Base-by-base conservation (phyloP, 306 rosid genomes). In the Rubus parviflorus region DNA sequence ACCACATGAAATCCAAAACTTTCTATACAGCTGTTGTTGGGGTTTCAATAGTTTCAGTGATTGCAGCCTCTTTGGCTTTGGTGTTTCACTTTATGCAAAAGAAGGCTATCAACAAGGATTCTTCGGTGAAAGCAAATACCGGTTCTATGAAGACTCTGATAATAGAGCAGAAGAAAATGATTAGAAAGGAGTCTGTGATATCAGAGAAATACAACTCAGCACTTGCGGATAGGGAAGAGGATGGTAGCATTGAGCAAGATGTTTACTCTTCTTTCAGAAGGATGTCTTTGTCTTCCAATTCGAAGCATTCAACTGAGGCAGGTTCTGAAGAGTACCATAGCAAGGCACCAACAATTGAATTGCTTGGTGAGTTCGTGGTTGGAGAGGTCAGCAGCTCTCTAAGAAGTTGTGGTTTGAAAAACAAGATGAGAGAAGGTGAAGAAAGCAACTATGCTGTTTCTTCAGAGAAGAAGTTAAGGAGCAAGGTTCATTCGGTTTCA, bases 321-420 rank as follows among this genome's bases (percentile, higher is more conserved):
- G 70, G 10, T 80, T 58, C 49, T 19, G 66, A 77, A 51, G 83
- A 54, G 7, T 37, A 53, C 40, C 68, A 73, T 14, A 75, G 79
- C 68, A 61, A 40, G 51, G 86, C 78, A 14, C 88, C 85, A 42
- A 53, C 79, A 47, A 75, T 85, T 49, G 77, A 75, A 74, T 77
- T 85, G 30, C 90, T 85, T 7, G 75, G 85, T 7, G 88, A 87
- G 87, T 74, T 87, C 76, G 85, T 54, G 38, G 71, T 78, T 35
- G 82, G 77, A 52, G 86, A 82, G 57, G 67, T 70, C 46, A 79
- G 74, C 58, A 70, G 74, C 63, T 69, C 81, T 54, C 61, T 77
- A 25, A 74, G 77, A 56, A 53, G 48, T 40, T 35, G 42, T 64
- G 52, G 14, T 40, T 40, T 40, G 78, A 78, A 67, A 58, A 75